These are phyloP conservation scores for Fraxinus cuspidata DNA, from an alignment of 257 asterid genomes.

Conservation along the genomic window DNA sequence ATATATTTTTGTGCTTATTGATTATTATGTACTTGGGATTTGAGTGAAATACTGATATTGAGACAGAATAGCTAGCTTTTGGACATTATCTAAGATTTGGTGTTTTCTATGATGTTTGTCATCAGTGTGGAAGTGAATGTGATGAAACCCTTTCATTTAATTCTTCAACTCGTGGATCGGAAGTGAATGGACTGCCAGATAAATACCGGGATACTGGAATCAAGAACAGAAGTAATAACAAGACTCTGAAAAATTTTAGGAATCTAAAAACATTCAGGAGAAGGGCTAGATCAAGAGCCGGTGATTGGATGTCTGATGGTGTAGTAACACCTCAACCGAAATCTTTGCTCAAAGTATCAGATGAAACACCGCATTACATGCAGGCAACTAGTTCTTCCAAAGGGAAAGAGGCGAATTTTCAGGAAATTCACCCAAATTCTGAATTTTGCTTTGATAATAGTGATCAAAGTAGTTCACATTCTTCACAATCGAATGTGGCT, in stretches of 20 bases:
- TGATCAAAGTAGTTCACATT: constrained; percentile 32
- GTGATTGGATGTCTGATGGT: constrained; percentile 34
- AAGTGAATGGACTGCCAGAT: constrained; percentile 25
- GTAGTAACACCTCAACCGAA: constrained; percentile 9
- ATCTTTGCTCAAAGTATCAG: constrained; percentile 33
- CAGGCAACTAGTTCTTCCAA: constrained; percentile 45
- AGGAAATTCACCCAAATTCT: constrained; percentile 36
- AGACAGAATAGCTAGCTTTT: neutral
- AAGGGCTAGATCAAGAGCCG: constrained; percentile 41
- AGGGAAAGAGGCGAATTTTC: constrained; percentile 38
- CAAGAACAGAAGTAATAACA: constrained; percentile 29
- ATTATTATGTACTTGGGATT: neutral
- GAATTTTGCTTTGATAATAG: constrained; percentile 42
- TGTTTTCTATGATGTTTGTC: constrained; percentile 4
- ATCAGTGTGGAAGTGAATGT: constrained; percentile 61
- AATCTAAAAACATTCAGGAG: constrained; percentile 45
- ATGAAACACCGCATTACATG: constrained; percentile 42
- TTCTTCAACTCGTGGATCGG: constrained; percentile 61
- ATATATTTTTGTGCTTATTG: neutral
- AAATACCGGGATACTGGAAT: constrained; percentile 17
- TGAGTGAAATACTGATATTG: neutral
- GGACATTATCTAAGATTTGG: constrained; percentile 4
- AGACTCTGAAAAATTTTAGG: constrained; percentile 32
- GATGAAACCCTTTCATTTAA: constrained; percentile 49
- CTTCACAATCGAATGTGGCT: constrained; percentile 15